Conservation (phyloP, 441 rosid species). For the Euphorbia schlechtendalii region DNA sequence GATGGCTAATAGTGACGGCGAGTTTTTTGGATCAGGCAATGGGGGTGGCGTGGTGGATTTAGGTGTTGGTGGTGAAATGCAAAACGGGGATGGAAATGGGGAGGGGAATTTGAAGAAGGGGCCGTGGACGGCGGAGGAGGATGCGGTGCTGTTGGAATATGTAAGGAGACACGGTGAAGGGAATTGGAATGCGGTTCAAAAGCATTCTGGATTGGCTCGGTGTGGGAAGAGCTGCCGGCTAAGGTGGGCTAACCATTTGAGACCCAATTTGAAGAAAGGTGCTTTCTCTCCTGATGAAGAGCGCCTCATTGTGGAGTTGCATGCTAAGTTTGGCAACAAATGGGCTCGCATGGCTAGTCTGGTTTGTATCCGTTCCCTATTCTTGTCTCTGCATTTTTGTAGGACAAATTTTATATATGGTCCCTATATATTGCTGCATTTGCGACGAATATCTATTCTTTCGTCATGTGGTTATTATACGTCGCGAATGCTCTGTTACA, state of each 20-base stretch:
- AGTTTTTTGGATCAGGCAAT: conserved; percentile 22
- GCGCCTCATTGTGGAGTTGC: conserved; percentile 63
- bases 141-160: conserved; percentile 52
- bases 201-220: conserved; percentile 66
- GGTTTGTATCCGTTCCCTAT: conserved; percentile 26
- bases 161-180: conserved; percentile 84
- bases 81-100: conserved; percentile 12
- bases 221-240: conserved; percentile 94
- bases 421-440: too few species aligned
- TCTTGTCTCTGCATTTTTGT: too few species aligned
- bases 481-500: too few species aligned
- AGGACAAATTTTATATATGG: too few species aligned
- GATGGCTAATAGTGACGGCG: conserved; percentile 30
- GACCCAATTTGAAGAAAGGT: conserved; percentile 76
- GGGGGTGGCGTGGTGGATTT: not conserved
- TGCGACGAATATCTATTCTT: too few species aligned
- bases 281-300: conserved; percentile 73
- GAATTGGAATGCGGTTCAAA: conserved; percentile 86
- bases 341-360: conserved; percentile 97
- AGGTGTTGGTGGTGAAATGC: conserved; percentile 5
- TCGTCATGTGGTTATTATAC: too few species aligned
- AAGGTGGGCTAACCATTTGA: conserved; percentile 85
- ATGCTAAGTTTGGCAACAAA: conserved; percentile 77
- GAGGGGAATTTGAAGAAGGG: conserved; percentile 57
- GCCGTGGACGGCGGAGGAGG: conserved; percentile 88